Evolutionary conservation across 805 yeast genomes (phyloP), one percentile per base, ranked within the genome.

Genomic region (Myxozyma lipomycoides): DNA sequence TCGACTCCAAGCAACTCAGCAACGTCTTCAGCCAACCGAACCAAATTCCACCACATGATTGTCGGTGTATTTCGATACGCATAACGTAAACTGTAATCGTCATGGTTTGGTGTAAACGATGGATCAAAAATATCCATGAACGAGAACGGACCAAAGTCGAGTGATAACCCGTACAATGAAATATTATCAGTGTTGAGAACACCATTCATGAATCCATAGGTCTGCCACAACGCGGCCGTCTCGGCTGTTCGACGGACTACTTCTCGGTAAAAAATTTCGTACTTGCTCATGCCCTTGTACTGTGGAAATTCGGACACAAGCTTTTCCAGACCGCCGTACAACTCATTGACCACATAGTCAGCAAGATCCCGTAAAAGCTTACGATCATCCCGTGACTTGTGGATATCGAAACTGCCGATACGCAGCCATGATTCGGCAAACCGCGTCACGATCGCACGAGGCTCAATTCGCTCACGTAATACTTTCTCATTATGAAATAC

Each of bases 61-160:
- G 83, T 77, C 0, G 98, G 97, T 9, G 87, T 83, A 62, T 86
- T 88, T n/a, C 76, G 76, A 69, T 84, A 90, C 5, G 88, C 79
- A 65, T 93, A 91, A 40, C 96, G 73, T 17, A 72, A 65, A 43
- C 72, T 70, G 39, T 74, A 76, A 67, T 93, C 98, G 63, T 89
- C 97, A 48, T 87, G 88, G 64, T 93, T 91, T 1, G 98, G 91
- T 0, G 97, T 86, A 63, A 77, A 91, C 43, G 75, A 67, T 15
- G 95, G 90, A 62, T 87, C 82, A 64, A 83, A 91, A 41, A 77
- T 78, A 39, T 57, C 61, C 61, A 57, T 57, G 42, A 57, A 57
- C 30, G 95, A 86, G 70, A 86, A 93, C 0, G 98, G 98, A 2
- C 98, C 98, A 67, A 84, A 93, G 67, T 91, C 98, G 67, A 93